Percentiles rank a stretch among this genome's conserved stretches.
phyloP scores from a whole-genome alignment of 2,329 filamentous ascomycete species.

The Alternaria metachromatica region DNA sequence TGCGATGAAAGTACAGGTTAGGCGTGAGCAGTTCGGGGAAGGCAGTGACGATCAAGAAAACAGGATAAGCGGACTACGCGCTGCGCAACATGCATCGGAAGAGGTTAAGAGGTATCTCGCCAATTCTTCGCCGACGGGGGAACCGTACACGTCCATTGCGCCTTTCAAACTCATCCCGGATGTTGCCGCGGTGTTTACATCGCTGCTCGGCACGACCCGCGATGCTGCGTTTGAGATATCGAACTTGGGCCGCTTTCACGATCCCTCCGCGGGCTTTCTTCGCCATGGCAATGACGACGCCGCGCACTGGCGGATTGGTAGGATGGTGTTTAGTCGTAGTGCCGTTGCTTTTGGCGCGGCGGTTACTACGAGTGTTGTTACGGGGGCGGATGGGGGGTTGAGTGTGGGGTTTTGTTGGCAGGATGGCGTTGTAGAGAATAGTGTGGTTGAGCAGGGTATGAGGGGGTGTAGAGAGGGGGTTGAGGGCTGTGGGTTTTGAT shows the following conservation, averaged over 20 bases:
- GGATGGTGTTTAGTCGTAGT: conserved; percentile 53
- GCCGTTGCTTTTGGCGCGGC: conserved; percentile 49
- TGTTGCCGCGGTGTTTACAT: conserved; percentile 41
- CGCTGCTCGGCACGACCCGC: conserved; percentile 48
- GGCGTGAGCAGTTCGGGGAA: background rate
- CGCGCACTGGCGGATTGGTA: conserved; percentile 34
- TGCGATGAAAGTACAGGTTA: conserved; percentile 12
- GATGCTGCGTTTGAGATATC: conserved; percentile 53
- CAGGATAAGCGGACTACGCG: background rate
- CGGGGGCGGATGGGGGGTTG: conserved; percentile 49
- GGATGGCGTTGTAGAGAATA: conserved; percentile 44
- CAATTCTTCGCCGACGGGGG: conserved; percentile 11
- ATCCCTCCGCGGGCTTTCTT: too few species aligned
- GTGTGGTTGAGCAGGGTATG: background rate
- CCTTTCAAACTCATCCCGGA: conserved; percentile 14
- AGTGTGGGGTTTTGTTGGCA: conserved; percentile 52
- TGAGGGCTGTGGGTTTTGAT: background rate
- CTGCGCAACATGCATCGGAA: background rate
- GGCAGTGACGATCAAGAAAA: background rate
- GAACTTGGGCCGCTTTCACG: conserved; percentile 47
- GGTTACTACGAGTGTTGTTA: conserved; percentile 48
- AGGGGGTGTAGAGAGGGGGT: background rate
- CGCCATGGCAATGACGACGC: accelerated
- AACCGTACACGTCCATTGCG: conserved; percentile 14
- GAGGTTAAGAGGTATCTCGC: conserved; percentile 8